These are phyloP conservation scores for thale cress (Arabidopsis thaliana) DNA, from an alignment of 345 rosid genomes.

Conservation along the genomic window TAIR10.1 NC_003075.7:11430001-11430500, in stretches of 20 bases:
- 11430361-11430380: slow-evolving; percentile 49
- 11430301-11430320: slow-evolving; percentile 79
- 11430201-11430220: slow-evolving; percentile 96
- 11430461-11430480: not conserved
- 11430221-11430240: slow-evolving; percentile 76
- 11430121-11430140: not conserved
- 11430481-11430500: not conserved
- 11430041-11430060: slow-evolving; percentile 70
- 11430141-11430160: not conserved
- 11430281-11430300: slow-evolving; percentile 69
- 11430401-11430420: not conserved
- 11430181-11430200: slow-evolving; percentile 85
- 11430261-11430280: slow-evolving; percentile 78
- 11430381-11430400: slow-evolving; percentile 42
- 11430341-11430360: slow-evolving; percentile 64
- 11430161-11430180: slow-evolving; percentile 19
- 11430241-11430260: slow-evolving; percentile 88
- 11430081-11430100: slow-evolving; percentile 93
- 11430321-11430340: slow-evolving; percentile 87
- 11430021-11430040: slow-evolving; percentile 86
- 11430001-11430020: slow-evolving; percentile 93
- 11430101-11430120: slow-evolving; percentile 86
- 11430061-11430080: slow-evolving; percentile 94
- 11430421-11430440: slow-evolving; percentile 21
- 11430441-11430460: slow-evolving; percentile 9